Conservation (phyloP, 2,329 filamentous ascomycete species). For the Westerdykella sp. region DNA sequence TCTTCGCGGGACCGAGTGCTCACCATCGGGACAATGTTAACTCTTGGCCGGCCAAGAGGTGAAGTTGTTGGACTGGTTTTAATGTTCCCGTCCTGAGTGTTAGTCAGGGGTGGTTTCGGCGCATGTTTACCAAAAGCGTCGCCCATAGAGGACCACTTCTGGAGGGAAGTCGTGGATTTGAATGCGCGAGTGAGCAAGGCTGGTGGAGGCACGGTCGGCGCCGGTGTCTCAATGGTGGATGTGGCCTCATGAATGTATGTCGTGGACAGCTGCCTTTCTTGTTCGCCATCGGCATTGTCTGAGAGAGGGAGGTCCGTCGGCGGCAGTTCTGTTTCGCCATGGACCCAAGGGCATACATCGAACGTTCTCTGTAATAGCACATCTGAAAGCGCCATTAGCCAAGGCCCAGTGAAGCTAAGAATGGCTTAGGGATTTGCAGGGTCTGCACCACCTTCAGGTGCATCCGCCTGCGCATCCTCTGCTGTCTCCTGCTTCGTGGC, state of each 20-base stretch:
- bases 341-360: conserved; percentile 25
- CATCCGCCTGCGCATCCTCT: conserved; percentile 21
- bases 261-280: neutral
- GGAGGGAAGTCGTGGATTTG: conserved; percentile 1
- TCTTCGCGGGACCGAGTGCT: conserved; percentile 1
- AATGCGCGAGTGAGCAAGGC: conserved; percentile 1
- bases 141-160: conserved; percentile 1
- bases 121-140: conserved; percentile 6
- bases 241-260: neutral
- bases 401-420: conserved; percentile 7
- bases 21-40: conserved; percentile 11
- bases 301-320: conserved; percentile 9
- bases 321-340: conserved; percentile 12
- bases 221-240: neutral
- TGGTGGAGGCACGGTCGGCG: conserved; percentile 2
- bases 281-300: conserved; percentile 1
- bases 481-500: conserved; percentile 18
- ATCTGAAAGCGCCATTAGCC: conserved; percentile 24
- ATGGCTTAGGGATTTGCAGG: conserved; percentile 22
- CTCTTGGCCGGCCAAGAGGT: conserved; percentile 11
- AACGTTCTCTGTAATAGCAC: conserved; percentile 12
- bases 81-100: conserved; percentile 3
- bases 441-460: conserved; percentile 31
- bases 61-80: conserved; percentile 11
- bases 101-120: conserved; percentile 8